Evolutionary conservation across 176 grass and related monocot genomes (phyloP).

Genomic region (Tuctoria greenei): DNA sequence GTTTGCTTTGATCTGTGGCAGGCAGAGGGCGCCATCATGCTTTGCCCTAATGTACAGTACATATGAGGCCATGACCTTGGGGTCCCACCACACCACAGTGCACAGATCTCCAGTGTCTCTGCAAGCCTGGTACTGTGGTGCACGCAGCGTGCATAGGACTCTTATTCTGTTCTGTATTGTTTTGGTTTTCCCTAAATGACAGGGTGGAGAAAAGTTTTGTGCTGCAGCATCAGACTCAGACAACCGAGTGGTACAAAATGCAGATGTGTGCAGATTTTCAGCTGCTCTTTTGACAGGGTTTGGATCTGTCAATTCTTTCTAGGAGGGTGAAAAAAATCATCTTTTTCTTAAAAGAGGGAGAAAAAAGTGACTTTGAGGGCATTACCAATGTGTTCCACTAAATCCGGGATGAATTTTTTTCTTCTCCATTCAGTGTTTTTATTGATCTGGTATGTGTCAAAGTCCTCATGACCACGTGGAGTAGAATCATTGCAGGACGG

Average conservation of each 20-base stretch:
- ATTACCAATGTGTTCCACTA: not conserved
- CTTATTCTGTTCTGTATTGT: not conserved
- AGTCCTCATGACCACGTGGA: not conserved
- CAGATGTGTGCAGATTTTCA: slow-evolving; percentile 29
- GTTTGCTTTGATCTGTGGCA: slow-evolving; percentile 38
- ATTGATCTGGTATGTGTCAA: not conserved
- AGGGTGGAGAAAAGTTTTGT: slow-evolving; percentile 25
- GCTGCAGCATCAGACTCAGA: not conserved
- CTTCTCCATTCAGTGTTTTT: not conserved
- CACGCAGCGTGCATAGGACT: not conserved
- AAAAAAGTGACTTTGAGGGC: slow-evolving; percentile 27
- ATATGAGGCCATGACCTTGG: slow-evolving; percentile 44
- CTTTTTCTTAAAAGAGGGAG: slow-evolving; percentile 38
- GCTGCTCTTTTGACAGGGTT: slow-evolving; percentile 11
- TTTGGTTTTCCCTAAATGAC: not conserved
- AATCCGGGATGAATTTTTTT: not conserved
- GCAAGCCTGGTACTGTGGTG: slow-evolving; percentile 19
- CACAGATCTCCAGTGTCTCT: slow-evolving; percentile 12
- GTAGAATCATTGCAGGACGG: not conserved
- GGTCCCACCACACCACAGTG: slow-evolving; percentile 24
- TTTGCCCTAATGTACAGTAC: slow-evolving; percentile 41
- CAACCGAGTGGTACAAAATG: not conserved
- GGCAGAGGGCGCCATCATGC: slow-evolving; percentile 25
- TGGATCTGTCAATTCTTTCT: slow-evolving; percentile 53
- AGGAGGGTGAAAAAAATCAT: slow-evolving; percentile 32